Base-by-base conservation (phyloP, 1,139 yeast species). In the Entelexis paramagnoliae region DNA sequence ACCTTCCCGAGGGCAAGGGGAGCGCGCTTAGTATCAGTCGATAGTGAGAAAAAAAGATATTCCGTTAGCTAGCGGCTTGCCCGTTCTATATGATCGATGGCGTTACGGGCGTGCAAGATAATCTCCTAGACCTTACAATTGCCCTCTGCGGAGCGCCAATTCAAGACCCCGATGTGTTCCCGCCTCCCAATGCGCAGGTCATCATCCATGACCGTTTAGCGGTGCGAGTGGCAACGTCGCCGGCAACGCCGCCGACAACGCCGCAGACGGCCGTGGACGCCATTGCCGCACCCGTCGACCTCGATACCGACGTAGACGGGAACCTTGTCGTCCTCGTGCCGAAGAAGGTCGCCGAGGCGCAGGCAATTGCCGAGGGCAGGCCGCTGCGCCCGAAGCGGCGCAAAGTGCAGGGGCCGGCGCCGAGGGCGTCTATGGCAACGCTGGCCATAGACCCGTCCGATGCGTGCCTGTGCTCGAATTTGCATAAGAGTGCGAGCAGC, bases 51-150 rank as follows among this genome's bases (percentile, higher is more conserved):
- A 36, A 35, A 36, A 20, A 5, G 28, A 36, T 14, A 36, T 36
- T 36, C 10, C 28, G 17, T 22, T 20, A 9, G 41, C 28, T 16
- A 9, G 45, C 26, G 19, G 45, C 11, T 29, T 10, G 35, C 34
- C 30, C 16, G 11, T 29, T 41, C 20, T 42, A 20, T 32, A 42
- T 42, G 46, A 30, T n/a, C 46, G 46, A 42, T 42, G 46, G 4
- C n/a, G 29, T 32, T 20, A 9, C 6, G 6, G 28, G n/a, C 8
- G 36, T 42, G 38, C 24, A 42, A 10, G 20, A 20, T 2, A 30
- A 29, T 4, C 46, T 42, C 4, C 29, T 42, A 14, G 19, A n/a
- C 4, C 46, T 30, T 3, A 42, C 46, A 42, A 42, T 42, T 42
- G 17, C 24, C 19, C 36, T 42, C 17, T 42, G 28, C 13, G 46